phyloP scores from a whole-genome alignment of 768 basidiomycete genomes.

The Fistulinella prunicolor region DNA sequence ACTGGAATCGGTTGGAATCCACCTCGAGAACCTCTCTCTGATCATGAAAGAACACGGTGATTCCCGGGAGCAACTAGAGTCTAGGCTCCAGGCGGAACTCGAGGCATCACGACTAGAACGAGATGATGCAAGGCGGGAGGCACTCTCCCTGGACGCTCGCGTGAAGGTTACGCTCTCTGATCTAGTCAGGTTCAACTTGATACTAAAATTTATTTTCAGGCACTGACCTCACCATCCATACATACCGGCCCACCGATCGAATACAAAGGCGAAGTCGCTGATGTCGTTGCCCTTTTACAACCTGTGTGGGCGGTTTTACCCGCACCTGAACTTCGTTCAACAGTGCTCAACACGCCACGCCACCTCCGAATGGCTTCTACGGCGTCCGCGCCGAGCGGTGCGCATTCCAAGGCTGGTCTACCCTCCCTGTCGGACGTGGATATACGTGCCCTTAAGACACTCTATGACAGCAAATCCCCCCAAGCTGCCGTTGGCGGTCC shows the following conservation, averaged over 20 bases:
- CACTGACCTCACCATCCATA: slow-evolving; percentile 20
- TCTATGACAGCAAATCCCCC: slow-evolving; percentile 53
- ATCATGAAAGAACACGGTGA: slow-evolving; percentile 43
- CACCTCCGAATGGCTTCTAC: slow-evolving; percentile 49
- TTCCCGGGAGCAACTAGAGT: slow-evolving; percentile 46
- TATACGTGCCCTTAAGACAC: slow-evolving; percentile 77
- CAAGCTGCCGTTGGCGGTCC: slow-evolving; percentile 29
- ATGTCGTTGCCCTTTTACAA: slow-evolving; percentile 59
- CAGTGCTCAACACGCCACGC: slow-evolving; percentile 51
- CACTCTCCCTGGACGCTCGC: slow-evolving; percentile 37
- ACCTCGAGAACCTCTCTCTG: slow-evolving; percentile 48
- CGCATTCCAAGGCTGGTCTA: slow-evolving; percentile 28
- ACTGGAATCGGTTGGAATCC: slow-evolving; percentile 45
- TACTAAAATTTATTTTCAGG: slow-evolving; percentile 19
- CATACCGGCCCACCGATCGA: slow-evolving; percentile 27
- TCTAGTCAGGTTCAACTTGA: background rate
- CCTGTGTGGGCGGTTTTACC: slow-evolving; percentile 83
- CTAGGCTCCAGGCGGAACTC: slow-evolving; percentile 54
- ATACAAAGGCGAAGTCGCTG: slow-evolving; percentile 45
- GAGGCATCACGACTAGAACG: slow-evolving; percentile 52
- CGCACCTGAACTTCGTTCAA: slow-evolving; percentile 76
- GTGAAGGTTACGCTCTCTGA: slow-evolving; percentile 32
- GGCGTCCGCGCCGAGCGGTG: slow-evolving; percentile 33
- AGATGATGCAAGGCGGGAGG: slow-evolving; percentile 46
- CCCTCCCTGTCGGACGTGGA: slow-evolving; percentile 79